A percentile compares a stretch with the other conserved stretches of the same genome.
These are phyloP conservation scores for Fonsecaea pugnacius DNA, from an alignment of 2,329 filamentous ascomycete species.

Conservation along the genomic window DNA sequence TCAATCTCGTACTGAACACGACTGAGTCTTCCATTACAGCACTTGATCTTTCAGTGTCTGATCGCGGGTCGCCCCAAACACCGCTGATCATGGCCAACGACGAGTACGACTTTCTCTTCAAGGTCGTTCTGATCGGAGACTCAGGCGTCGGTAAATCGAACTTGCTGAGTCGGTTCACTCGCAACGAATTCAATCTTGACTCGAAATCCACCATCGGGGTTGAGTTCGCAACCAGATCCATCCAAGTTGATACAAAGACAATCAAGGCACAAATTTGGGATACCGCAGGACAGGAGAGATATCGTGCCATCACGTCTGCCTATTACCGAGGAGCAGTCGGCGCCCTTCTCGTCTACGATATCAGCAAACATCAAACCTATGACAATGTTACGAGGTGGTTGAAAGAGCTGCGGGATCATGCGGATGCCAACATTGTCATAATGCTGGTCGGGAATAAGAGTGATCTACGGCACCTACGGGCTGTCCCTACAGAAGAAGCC, in stretches of 20 bases:
- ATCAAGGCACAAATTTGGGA: conserved; percentile 99
- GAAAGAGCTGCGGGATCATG: conserved; percentile 97
- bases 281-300: conserved; percentile 97
- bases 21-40: conserved; percentile 4
- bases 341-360: conserved; percentile 97
- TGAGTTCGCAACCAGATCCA: conserved; percentile 97
- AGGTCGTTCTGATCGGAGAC: conserved; percentile 99
- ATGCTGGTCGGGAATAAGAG: conserved; percentile 99
- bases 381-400: conserved; percentile 99
- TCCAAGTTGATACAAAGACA: conserved; percentile 98
- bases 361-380: conserved; percentile 99
- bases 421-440: conserved; percentile 98
- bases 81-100: conserved; percentile 66
- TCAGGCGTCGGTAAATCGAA: conserved; percentile 99
- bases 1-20: not conserved
- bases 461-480: conserved; percentile 97
- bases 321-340: conserved; percentile 99
- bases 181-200: conserved; percentile 99
- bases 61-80: conserved; percentile 3
- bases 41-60: conserved; percentile 1
- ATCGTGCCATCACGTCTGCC: conserved; percentile 97
- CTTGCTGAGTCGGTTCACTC: conserved; percentile 98
- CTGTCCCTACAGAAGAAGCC: conserved; percentile 95
- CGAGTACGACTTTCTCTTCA: conserved; percentile 99
- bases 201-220: conserved; percentile 99